Conservation (phyloP, 495 filamentous ascomycete genomes). For the Durotheca rogersii region DNA sequence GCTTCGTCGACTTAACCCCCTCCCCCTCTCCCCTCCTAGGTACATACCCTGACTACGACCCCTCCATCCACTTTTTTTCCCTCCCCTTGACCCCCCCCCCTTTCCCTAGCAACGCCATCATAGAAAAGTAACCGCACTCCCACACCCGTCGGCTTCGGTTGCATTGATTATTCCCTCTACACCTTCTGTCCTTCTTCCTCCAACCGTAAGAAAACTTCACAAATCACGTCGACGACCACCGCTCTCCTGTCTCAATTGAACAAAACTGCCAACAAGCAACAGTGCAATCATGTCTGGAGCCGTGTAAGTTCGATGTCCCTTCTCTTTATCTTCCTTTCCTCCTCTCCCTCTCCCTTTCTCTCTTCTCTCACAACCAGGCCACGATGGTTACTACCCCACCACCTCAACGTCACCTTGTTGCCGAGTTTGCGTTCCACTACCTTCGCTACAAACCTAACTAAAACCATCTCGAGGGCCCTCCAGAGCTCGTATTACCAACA, state of each 20-base stretch:
- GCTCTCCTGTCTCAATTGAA: constrained; percentile 8
- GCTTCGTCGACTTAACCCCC: constrained; percentile 21
- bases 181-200: constrained; percentile 5
- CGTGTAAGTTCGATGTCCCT: constrained; percentile 50
- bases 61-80: constrained; percentile 20
- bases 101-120: constrained; percentile 27
- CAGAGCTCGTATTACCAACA: constrained; percentile 85
- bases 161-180: constrained; percentile 15
- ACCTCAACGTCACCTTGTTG: constrained; percentile 24
- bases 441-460: constrained; percentile 45
- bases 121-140: constrained; percentile 27
- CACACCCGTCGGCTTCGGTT: constrained; percentile 11
- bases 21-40: constrained; percentile 30
- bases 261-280: constrained; percentile 25
- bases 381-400: constrained; percentile 23
- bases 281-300: constrained; percentile 51
- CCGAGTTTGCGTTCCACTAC: constrained; percentile 6
- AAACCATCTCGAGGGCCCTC: constrained; percentile 53
- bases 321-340: too few species aligned
- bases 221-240: too few species aligned
- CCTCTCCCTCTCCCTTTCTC: constrained; percentile 37
- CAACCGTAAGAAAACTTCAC: constrained; percentile 13
- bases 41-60: not conserved
- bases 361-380: constrained; percentile 30
- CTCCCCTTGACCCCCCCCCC: constrained; percentile 15